These are phyloP conservation scores for Leishmania arabica DNA, from an alignment of 208 protist species.

Conservation along the genomic window DNA sequence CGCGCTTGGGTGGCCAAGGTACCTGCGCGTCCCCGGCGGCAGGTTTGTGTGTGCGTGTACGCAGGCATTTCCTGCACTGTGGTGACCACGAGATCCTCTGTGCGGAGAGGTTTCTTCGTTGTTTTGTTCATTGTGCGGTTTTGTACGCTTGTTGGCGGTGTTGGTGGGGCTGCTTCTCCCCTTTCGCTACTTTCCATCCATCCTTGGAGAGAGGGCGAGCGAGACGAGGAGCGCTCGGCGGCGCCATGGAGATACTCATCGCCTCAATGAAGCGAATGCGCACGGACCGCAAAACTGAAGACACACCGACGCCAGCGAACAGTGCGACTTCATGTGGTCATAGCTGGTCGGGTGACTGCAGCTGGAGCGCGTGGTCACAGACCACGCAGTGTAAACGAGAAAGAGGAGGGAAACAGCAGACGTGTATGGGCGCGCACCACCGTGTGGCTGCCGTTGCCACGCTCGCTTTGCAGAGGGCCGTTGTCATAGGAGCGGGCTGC, in stretches of 20 bases:
- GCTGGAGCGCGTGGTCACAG: not conserved
- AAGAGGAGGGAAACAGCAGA: not conserved
- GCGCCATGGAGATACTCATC: not conserved
- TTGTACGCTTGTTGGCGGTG: not conserved
- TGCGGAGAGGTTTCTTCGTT: conserved; percentile 14
- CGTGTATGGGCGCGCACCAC: not conserved
- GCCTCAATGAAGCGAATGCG: not conserved
- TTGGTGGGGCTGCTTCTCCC: not conserved
- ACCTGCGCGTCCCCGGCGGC: not conserved
- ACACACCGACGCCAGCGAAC: not conserved
- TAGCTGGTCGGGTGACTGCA: not conserved
- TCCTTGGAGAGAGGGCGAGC: too few relatives aligned
- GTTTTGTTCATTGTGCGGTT: not conserved
- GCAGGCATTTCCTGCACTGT: not conserved
- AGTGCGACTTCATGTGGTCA: not conserved
- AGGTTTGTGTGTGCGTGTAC: too few relatives aligned
- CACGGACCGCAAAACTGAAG: not conserved
- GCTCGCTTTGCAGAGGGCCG: not conserved
- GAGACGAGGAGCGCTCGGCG: not conserved
- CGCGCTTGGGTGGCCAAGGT: not conserved
- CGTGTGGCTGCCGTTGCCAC: not conserved
- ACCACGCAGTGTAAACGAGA: not conserved
- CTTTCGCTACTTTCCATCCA: not conserved
- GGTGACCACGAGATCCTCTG: not conserved
- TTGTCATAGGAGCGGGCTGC: not conserved